phyloP scores from a whole-genome alignment of 192 early-diverging fungal species.

The Haplosporangium gracile region DNA sequence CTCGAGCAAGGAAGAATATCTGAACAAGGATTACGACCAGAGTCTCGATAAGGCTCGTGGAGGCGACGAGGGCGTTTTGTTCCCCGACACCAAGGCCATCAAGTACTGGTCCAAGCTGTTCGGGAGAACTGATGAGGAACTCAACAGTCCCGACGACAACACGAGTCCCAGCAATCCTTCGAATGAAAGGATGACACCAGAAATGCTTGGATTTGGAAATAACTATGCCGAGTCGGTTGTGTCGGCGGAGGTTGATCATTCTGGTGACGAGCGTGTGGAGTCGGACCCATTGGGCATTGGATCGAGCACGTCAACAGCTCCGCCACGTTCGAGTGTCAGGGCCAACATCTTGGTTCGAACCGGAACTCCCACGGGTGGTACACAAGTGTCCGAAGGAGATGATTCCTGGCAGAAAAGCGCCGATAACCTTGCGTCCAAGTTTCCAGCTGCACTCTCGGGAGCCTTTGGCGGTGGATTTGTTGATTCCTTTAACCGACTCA shows the following conservation, averaged over 20 bases:
- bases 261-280: neutral
- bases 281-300: conserved; percentile 28
- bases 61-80: conserved; percentile 71
- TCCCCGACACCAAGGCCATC: conserved; percentile 71
- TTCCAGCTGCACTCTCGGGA: conserved; percentile 44
- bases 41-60: conserved; percentile 58
- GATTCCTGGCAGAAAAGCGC: conserved; percentile 44
- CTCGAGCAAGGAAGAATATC: conserved; percentile 64
- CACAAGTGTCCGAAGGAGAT: conserved; percentile 3
- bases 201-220: conserved; percentile 26
- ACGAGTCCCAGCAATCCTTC: neutral
- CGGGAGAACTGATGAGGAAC: conserved; percentile 68
- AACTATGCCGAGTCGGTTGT: conserved; percentile 26
- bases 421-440: conserved; percentile 34
- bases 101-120: conserved; percentile 85
- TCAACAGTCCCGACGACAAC: conserved; percentile 50
- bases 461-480: conserved; percentile 38
- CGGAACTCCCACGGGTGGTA: neutral
- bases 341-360: neutral
- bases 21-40: conserved; percentile 72
- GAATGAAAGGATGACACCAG: conserved; percentile 40
- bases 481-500: conserved; percentile 41
- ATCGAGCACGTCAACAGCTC: neutral
- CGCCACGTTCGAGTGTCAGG: conserved; percentile 6
- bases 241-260: neutral